A percentile compares a stretch with the other conserved stretches of the same genome.
phyloP scores from a whole-genome alignment of 805 yeast genomes.

The Candida sphagnicola region DNA sequence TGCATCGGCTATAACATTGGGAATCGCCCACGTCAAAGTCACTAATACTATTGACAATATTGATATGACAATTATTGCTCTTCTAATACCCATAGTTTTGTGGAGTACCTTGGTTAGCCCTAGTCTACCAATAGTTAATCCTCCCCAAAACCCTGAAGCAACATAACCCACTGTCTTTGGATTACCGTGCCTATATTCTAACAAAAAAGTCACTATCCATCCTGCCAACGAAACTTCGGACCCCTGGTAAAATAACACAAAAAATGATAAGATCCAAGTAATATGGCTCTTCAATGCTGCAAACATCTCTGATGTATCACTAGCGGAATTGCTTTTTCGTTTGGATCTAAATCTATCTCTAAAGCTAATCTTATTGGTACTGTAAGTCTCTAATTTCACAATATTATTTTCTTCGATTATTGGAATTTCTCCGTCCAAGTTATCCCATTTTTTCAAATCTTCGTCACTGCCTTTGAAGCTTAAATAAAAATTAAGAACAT shows the following conservation, averaged over 20 bases:
- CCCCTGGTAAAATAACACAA: slow-evolving; percentile 62
- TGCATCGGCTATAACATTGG: slow-evolving; percentile 42
- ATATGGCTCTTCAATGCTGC: slow-evolving; percentile 35
- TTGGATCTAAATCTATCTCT: slow-evolving; percentile 1
- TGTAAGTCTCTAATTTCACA: too few relatives aligned
- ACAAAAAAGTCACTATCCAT: slow-evolving; percentile 63
- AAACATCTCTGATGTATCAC: slow-evolving; percentile 13
- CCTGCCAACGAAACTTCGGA: slow-evolving; percentile 67
- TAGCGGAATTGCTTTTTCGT: background rate
- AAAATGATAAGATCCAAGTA: slow-evolving; percentile 49
- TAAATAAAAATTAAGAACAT: slow-evolving; percentile 9
- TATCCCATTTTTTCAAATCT: slow-evolving; percentile 18
- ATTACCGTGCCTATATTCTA: slow-evolving; percentile 49
- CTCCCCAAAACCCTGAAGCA: slow-evolving; percentile 70
- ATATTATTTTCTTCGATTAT: too few relatives aligned
- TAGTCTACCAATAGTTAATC: slow-evolving; percentile 62
- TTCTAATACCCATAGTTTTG: slow-evolving; percentile 37
- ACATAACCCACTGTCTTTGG: slow-evolving; percentile 52
- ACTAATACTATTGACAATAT: slow-evolving; percentile 34
- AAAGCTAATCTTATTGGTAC: slow-evolving; percentile 2
- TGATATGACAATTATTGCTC: slow-evolving; percentile 37
- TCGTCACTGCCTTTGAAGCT: slow-evolving; percentile 15
- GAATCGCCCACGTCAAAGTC: slow-evolving; percentile 46
- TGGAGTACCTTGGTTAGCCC: slow-evolving; percentile 40
- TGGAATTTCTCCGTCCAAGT: slow-evolving; percentile 3